phyloP scores from a whole-genome alignment of 2,329 filamentous ascomycete genomes.

The Grosmannia huntii region DNA sequence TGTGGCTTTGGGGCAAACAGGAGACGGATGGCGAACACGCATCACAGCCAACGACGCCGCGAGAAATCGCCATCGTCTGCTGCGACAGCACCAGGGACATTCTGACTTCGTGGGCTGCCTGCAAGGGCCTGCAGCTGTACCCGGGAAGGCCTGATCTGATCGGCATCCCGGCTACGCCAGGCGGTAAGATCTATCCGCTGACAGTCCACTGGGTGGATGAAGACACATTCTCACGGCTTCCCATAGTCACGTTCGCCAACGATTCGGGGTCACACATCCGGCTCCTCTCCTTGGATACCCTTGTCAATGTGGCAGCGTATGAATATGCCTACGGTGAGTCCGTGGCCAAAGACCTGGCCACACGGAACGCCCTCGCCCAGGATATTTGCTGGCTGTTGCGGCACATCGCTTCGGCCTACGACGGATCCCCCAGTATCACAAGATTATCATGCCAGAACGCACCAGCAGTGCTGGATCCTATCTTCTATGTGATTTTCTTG shows the following conservation, averaged over 20 bases:
- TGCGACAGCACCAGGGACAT: constrained; percentile 22
- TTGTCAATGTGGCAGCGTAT: constrained; percentile 22
- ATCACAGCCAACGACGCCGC: constrained; percentile 16
- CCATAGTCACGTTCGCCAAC: constrained; percentile 6
- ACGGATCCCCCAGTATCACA: background rate
- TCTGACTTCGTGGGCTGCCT: constrained; percentile 27
- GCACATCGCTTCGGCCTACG: constrained; percentile 14
- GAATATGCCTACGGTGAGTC: constrained; percentile 15
- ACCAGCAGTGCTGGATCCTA: constrained; percentile 7
- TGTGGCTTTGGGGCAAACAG: constrained; percentile 28
- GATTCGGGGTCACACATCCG: background rate
- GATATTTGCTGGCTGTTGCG: constrained; percentile 24
- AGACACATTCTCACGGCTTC: constrained; percentile 12
- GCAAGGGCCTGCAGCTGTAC: constrained; percentile 19
- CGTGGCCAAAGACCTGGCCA: background rate
- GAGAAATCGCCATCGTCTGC: constrained; percentile 23
- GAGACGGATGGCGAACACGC: background rate
- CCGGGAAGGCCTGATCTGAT: constrained; percentile 25
- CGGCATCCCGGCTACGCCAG: constrained; percentile 19
- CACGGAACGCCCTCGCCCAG: constrained; percentile 12
- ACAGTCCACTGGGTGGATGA: constrained; percentile 23
- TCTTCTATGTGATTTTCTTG: constrained; percentile 15
- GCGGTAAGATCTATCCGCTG: constrained; percentile 20
- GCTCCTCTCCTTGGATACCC: constrained; percentile 22
- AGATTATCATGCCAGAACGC: background rate